phyloP scores from a whole-genome alignment of 768 basidiomycete genomes.

The Goffeauzyma gilvescens region DNA sequence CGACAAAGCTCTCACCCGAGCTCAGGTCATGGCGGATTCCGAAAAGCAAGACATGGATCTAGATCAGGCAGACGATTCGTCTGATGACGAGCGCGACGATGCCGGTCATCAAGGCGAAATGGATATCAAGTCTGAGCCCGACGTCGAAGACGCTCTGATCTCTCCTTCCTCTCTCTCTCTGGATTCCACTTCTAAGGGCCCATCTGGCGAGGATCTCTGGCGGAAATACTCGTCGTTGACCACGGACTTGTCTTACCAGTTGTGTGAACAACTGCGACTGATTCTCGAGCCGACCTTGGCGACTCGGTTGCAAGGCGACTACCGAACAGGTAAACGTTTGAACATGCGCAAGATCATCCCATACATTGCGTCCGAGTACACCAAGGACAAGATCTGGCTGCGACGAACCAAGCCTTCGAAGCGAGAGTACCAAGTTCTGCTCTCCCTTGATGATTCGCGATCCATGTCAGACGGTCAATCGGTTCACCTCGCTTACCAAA shows the following conservation, averaged over 20 bases:
- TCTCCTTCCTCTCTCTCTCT: too few species aligned
- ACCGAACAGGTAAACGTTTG: constrained; percentile 86
- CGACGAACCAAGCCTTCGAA: constrained; percentile 81
- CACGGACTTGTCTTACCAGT: constrained; percentile 66
- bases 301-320: constrained; percentile 86
- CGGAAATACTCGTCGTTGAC: constrained; percentile 75
- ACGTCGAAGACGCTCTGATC: constrained; percentile 46
- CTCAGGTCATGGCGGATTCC: constrained; percentile 19
- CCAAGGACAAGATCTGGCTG: constrained; percentile 98
- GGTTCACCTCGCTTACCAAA: constrained; percentile 82
- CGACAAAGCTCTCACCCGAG: constrained; percentile 34
- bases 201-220: constrained; percentile 62
- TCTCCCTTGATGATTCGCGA: constrained; percentile 86
- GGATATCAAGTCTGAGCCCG: constrained; percentile 43
- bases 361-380: constrained; percentile 96
- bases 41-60: not conserved
- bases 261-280: constrained; percentile 90
- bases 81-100: not conserved
- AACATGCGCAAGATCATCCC: constrained; percentile 99
- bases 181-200: too few species aligned
- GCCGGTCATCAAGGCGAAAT: constrained; percentile 22
- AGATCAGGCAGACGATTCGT: not conserved
- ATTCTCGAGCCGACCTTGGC: constrained; percentile 89
- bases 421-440: constrained; percentile 83
- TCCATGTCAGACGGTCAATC: constrained; percentile 90